Evolutionary conservation across 306 rosid species (phyloP).

Genomic region (Betula pendula): DNA sequence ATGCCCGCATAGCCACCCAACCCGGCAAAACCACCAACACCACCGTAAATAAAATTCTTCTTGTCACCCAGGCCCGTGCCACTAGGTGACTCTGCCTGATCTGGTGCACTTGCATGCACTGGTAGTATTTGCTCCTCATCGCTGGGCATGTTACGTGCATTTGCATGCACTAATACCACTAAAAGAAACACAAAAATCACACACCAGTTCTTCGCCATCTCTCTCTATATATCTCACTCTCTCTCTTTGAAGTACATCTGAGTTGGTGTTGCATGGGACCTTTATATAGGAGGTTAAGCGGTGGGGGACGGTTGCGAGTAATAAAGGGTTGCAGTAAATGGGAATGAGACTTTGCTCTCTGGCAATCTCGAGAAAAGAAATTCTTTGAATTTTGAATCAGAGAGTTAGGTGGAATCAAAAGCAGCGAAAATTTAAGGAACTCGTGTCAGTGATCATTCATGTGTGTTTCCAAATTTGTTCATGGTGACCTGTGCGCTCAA

Average conservation of each 20-base stretch:
- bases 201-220: conserved; percentile 35
- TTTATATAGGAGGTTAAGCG: conserved; percentile 25
- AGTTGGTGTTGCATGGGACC: conserved; percentile 25
- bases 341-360: not conserved
- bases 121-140: conserved; percentile 23
- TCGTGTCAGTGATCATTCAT: conserved; percentile 35
- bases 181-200: conserved; percentile 33
- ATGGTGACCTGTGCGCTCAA: conserved; percentile 18
- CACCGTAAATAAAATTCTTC: conserved; percentile 58
- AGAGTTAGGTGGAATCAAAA: conserved; percentile 54
- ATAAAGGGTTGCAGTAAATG: conserved; percentile 44
- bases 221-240: conserved; percentile 1
- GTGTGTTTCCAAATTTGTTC: conserved; percentile 20
- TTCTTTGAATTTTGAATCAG: conserved; percentile 35
- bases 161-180: conserved; percentile 42
- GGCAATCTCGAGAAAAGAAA: conserved; percentile 47
- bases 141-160: conserved; percentile 50
- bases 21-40: conserved; percentile 59
- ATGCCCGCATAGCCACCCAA: conserved; percentile 38
- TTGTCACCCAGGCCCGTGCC: conserved; percentile 38
- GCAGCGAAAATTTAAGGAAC: conserved; percentile 50
- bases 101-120: conserved; percentile 45
- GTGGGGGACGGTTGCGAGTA: conserved; percentile 57
- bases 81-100: conserved; percentile 25
- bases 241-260: not conserved